Percentiles rank a stretch among this genome's conserved stretches.
These are phyloP conservation scores for Parastagonospora avenae DNA, from an alignment of 2,329 filamentous ascomycete species.

Conservation along the genomic window DNA sequence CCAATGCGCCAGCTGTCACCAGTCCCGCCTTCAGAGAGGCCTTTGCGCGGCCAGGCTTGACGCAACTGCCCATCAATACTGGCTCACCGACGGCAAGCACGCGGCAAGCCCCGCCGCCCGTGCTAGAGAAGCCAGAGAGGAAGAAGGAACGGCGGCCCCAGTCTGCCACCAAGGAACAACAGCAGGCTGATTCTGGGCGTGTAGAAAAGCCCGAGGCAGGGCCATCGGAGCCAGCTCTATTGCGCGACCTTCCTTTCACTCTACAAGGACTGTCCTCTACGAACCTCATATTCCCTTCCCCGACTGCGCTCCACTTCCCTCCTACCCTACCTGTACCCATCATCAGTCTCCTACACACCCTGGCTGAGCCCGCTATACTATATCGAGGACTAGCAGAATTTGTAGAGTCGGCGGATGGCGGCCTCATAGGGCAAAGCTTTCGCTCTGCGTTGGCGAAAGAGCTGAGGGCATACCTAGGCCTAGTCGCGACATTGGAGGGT, in stretches of 20 bases:
- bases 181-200: slow-evolving; percentile 16
- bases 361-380: slow-evolving; percentile 92
- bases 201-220: slow-evolving; percentile 19
- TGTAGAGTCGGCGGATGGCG: slow-evolving; percentile 78
- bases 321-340: slow-evolving; percentile 80
- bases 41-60: slow-evolving; percentile 53
- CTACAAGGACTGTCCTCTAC: slow-evolving; percentile 90
- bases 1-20: slow-evolving; percentile 16
- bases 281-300: slow-evolving; percentile 75
- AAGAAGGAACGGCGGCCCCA: slow-evolving; percentile 33
- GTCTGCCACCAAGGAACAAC: slow-evolving; percentile 35
- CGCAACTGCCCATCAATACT: slow-evolving; percentile 44
- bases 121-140: slow-evolving; percentile 28
- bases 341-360: slow-evolving; percentile 81
- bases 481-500: slow-evolving; percentile 89
- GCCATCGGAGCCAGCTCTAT: slow-evolving; percentile 53
- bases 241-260: slow-evolving; percentile 83
- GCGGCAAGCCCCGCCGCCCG: slow-evolving; percentile 14
- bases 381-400: slow-evolving; percentile 82
- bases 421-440: slow-evolving; percentile 89
- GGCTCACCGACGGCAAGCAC: slow-evolving; percentile 34
- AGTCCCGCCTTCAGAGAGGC: slow-evolving; percentile 50
- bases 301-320: slow-evolving; percentile 75
- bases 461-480: slow-evolving; percentile 83
- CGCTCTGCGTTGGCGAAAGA: slow-evolving; percentile 84